Conservation (phyloP, 352 stramenopile genomes). For the Saprolegnia parasitica region DNA sequence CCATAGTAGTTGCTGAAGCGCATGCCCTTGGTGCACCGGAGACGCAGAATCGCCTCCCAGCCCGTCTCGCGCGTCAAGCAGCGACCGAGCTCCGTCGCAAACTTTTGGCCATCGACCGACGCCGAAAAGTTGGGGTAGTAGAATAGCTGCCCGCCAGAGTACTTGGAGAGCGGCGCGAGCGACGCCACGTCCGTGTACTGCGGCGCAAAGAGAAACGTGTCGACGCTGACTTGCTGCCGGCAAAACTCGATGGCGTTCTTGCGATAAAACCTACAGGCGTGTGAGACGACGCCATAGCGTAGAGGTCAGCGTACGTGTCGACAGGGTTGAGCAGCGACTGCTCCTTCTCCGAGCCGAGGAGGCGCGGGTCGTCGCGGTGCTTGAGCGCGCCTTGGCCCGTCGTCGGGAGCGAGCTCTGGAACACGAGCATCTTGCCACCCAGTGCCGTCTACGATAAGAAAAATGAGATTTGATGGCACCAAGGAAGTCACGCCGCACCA, state of each 20-base stretch:
- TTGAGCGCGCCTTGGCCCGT: slow-evolving; percentile 68
- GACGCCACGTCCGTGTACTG: slow-evolving; percentile 97
- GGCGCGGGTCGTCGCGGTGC: slow-evolving; percentile 78
- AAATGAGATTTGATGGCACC: slow-evolving; percentile 32
- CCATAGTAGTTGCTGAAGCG: slow-evolving; percentile 98
- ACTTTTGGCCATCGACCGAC: slow-evolving; percentile 89
- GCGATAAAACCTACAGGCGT: slow-evolving; percentile 84
- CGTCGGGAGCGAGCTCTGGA: slow-evolving; percentile 78
- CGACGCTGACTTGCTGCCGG: slow-evolving; percentile 98
- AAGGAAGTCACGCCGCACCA: slow-evolving; percentile 90
- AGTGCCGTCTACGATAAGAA: slow-evolving; percentile 54
- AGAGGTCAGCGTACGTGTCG: slow-evolving; percentile 51
- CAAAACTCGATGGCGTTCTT: slow-evolving; percentile 95
- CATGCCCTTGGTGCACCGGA: slow-evolving; percentile 96
- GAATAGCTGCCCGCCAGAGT: slow-evolving; percentile 94
- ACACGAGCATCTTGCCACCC: slow-evolving; percentile 86
- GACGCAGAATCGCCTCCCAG: slow-evolving; percentile 96
- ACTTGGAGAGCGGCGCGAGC: slow-evolving; percentile 91
- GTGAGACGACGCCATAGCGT: neutral
- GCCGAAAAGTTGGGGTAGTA: slow-evolving; percentile 95
- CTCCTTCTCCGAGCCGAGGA: slow-evolving; percentile 83
- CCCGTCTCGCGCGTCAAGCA: slow-evolving; percentile 90
- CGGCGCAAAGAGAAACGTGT: slow-evolving; percentile 96
- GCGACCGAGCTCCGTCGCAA: slow-evolving; percentile 90
- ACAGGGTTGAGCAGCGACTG: slow-evolving; percentile 86